Percentiles rank a stretch among this genome's conserved stretches.
Conservation (phyloP, 768 basidiomycete species). For the Boletus vermiculosoides region DNA sequence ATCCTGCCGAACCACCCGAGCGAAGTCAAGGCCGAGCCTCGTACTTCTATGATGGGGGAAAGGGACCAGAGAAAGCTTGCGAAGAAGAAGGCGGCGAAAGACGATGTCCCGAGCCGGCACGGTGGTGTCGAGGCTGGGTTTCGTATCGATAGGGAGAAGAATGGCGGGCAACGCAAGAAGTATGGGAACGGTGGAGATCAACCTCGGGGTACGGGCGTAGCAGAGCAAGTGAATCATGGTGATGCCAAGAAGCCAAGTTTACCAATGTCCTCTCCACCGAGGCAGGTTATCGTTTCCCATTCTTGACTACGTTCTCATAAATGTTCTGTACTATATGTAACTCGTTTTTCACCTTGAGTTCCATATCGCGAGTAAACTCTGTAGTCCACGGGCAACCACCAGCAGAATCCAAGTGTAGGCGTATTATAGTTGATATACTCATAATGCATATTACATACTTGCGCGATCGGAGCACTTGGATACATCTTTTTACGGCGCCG, state of each 20-base stretch:
- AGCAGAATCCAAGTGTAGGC: too few species aligned
- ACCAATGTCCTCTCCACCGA: background rate
- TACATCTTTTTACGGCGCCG: too few species aligned
- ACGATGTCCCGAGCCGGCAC: background rate
- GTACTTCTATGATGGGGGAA: background rate
- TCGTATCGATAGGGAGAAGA: background rate
- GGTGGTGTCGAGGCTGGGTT: background rate
- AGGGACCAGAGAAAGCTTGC: too few species aligned
- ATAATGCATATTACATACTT: too few species aligned
- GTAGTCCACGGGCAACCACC: background rate
- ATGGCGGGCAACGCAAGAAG: background rate
- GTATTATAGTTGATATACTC: too few species aligned
- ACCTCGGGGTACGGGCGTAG: too few species aligned
- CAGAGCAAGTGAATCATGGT: background rate
- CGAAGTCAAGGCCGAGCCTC: background rate
- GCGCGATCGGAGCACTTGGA: too few species aligned
- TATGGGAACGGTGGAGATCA: background rate
- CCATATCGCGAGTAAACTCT: background rate
- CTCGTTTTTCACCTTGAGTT: background rate
- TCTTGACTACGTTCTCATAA: background rate
- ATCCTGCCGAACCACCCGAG: background rate
- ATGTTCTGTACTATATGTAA: constrained; percentile 1
- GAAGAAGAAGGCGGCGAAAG: too few species aligned
- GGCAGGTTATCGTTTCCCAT: background rate
- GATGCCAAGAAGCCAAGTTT: background rate